Evolutionary conservation across 768 basidiomycete genomes (phyloP), one percentile per base, ranked within the genome.

Genomic region (Phylloporus sp.): DNA sequence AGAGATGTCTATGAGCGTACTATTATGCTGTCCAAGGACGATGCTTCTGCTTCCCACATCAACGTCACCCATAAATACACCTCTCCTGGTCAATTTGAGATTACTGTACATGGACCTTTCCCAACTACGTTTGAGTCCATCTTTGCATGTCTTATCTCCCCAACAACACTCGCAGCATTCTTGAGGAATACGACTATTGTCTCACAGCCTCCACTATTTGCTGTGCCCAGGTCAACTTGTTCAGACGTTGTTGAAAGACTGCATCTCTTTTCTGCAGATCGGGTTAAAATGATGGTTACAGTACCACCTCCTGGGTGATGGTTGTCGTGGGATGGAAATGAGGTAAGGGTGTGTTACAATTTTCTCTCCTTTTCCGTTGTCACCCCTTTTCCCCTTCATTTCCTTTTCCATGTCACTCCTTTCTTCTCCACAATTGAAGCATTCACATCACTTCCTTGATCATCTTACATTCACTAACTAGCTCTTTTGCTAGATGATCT

Each of bases 261-360:
- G 31, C 91, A 94, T 62, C 62, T 94, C 32, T 91, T 94, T 69
- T 71, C 72, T 29, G 74, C 71, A 7, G 57, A 65, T 24, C 84
- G 84, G 32, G 73, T 72, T 7, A 87, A 86, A 64, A 84, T 79
- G 12, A 82, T 82, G 6, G 71, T 94, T 13, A 70, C 83, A n/a
- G 63, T 85, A n/a, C 82, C 86, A 4, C 74, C 85, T 20, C 88
- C 90, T 0, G 75, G 76, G 18, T 92, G 88, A 86, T 69, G 86
- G 31, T 66, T 82, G 32, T 81, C 83, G 3, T 71, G 89, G 9
- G 83, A 80, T 16, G 80, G 77, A 4, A 84, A 85, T 49, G 69
- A n/a, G n/a, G n/a, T n/a, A n/a, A n/a, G n/a, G n/a, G n/a, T n/a
- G n/a, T n/a, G n/a, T n/a, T n/a, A n/a, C n/a, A n/a, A n/a, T n/a